A percentile compares a stretch with the other conserved stretches of the same genome.
Conservation (phyloP, 2,329 filamentous ascomycete species). For the Pseudopithomyces chartarum region DNA sequence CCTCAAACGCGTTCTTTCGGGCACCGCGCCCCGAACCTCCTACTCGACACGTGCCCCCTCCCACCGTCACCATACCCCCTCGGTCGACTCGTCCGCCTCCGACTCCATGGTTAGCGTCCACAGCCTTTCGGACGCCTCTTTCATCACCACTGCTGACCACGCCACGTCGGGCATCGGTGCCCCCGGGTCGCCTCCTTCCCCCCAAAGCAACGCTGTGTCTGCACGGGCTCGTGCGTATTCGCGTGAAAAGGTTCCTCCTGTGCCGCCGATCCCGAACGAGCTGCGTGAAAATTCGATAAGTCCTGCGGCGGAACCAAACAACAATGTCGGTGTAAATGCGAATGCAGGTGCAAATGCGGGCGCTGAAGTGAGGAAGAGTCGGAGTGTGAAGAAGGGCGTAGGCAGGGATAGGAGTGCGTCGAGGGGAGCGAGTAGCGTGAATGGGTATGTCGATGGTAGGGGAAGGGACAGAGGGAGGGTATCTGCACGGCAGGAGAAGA, state of each 20-base stretch:
- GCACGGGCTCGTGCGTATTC: slow-evolving; percentile 21
- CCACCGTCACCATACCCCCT: slow-evolving; percentile 45
- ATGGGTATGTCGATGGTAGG: slow-evolving; percentile 3
- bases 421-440: slow-evolving; percentile 11
- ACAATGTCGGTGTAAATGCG: background rate
- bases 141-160: slow-evolving; percentile 35
- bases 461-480: background rate
- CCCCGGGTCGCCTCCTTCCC: slow-evolving; percentile 8
- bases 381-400: slow-evolving; percentile 26
- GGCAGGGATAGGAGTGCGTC: slow-evolving; percentile 25
- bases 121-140: slow-evolving; percentile 68
- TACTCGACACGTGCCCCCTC: slow-evolving; percentile 33
- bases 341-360: slow-evolving; percentile 14
- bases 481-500: background rate
- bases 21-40: slow-evolving; percentile 41
- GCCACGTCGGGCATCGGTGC: slow-evolving; percentile 12
- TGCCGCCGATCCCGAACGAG: slow-evolving; percentile 39
- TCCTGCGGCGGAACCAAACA: slow-evolving; percentile 9
- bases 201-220: slow-evolving; percentile 13
- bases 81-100: slow-evolving; percentile 59
- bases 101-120: slow-evolving; percentile 77
- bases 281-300: slow-evolving; percentile 25
- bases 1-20: slow-evolving; percentile 51
- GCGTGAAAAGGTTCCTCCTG: slow-evolving; percentile 32
- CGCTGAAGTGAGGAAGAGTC: slow-evolving; percentile 22